Conservation (phyloP, 2,329 filamentous ascomycete genomes). For the Aspergillus flavus region DNA sequence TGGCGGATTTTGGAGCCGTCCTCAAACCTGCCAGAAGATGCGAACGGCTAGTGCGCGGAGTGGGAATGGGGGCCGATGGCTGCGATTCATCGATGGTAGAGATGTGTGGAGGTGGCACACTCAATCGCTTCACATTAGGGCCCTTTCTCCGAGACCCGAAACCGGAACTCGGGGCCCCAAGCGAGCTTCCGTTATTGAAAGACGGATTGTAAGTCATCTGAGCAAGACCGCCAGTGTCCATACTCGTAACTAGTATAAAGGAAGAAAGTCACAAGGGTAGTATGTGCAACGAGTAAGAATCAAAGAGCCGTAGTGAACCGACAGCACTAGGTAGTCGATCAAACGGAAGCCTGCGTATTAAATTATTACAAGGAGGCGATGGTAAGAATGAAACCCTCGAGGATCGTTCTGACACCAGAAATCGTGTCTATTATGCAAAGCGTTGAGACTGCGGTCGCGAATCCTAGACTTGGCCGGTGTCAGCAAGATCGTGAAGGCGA, state of each 20-base stretch:
- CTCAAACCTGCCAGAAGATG: constrained; percentile 91
- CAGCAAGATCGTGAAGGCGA: constrained; percentile 8
- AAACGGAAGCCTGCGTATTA: constrained; percentile 26
- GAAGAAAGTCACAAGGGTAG: constrained; percentile 25
- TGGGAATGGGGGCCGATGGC: constrained; percentile 70
- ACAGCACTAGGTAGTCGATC: constrained; percentile 14
- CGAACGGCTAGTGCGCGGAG: constrained; percentile 90
- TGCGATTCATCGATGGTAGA: constrained; percentile 65
- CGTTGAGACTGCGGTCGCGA: constrained; percentile 8
- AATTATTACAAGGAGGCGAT: constrained; percentile 32
- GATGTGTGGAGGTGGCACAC: constrained; percentile 73
- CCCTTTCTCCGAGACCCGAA: constrained; percentile 85
- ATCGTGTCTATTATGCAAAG: constrained; percentile 18
- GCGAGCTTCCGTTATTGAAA: constrained; percentile 65
- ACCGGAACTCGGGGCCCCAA: constrained; percentile 76
- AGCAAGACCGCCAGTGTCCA: constrained; percentile 99
- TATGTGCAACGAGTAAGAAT: constrained; percentile 33
- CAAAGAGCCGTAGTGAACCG: constrained; percentile 15
- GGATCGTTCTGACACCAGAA: constrained; percentile 15
- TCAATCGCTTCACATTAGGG: constrained; percentile 85
- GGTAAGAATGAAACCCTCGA: constrained; percentile 19
- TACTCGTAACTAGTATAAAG: constrained; percentile 38
- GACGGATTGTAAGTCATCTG: constrained; percentile 93
- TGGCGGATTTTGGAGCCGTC: constrained; percentile 86
- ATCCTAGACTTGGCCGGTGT: constrained; percentile 11